Evolutionary conservation across 331 rosid genomes (phyloP), one percentile per base, ranked within the genome.

Genomic region (Cucumis variabilis): DNA sequence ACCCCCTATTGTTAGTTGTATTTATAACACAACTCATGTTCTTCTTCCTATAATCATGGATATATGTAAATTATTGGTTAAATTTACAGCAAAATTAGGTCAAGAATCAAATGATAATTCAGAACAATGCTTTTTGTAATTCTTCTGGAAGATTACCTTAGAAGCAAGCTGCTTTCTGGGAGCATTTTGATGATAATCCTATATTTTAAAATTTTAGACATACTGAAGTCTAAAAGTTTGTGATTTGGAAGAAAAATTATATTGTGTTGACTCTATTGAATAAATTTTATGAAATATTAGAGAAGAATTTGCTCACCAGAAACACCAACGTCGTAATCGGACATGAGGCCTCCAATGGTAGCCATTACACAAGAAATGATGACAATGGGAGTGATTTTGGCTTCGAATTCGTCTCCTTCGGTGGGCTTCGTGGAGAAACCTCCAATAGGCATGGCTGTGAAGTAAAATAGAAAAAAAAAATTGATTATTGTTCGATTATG

Each of bases 291-390:
- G 15, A 53, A 12, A 53, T 55, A 0, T 15, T 16, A 58, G 21
- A 16, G 63, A 58, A 15, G 21, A 16, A 58, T 21, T 62, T 62
- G 21, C 25, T 21, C 25, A 62, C 96, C 98, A 21, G 98, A 95
- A 85, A 95, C 94, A 21, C 97, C 97, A 12, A 94, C 73, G 48
- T 95, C 98, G 63, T 93, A 95, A 85, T 96, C 96, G 74, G 94
- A 94, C 98, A 95, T 95, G 41, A 95, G 97, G 9, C 97, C 98
- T 20, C 96, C 95, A 0, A 90, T 89, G 9, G 97, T 93, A 0
- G 98, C 96, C 92, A 93, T 88, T n/a, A 95, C 67, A 86, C 96
- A 93, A 1, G 97, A 94, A 21, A 95, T 58, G 41, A 95, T 85
- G 76, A 95, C 97, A 7, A 93, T 15, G 0, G 88, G 48, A 2